Percentiles rank a stretch among this genome's conserved stretches.
Evolutionary conservation across 139 green algal genomes (phyloP).

Genomic region (Chlorella sp.): DNA sequence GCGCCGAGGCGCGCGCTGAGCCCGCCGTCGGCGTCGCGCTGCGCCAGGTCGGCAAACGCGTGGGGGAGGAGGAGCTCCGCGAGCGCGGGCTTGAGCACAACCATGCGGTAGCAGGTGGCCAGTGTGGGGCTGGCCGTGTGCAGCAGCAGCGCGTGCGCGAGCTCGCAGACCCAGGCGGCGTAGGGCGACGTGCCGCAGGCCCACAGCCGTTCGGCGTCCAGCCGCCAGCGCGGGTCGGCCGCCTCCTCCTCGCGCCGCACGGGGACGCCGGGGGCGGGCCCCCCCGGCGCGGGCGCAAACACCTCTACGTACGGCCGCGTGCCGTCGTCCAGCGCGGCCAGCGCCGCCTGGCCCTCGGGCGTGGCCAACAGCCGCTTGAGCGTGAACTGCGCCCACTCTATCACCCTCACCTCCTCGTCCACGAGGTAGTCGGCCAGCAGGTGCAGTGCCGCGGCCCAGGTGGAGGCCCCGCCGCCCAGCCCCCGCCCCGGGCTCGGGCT

Average conservation of each 20-base stretch:
- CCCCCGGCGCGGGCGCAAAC: neutral
- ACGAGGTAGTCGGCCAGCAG: constrained; percentile 52
- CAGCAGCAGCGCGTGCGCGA: constrained; percentile 54
- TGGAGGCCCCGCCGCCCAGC: neutral
- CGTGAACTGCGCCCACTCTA: constrained; percentile 40
- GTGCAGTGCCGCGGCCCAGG: constrained; percentile 28
- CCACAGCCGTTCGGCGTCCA: constrained; percentile 37
- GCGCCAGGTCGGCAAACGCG: constrained; percentile 52
- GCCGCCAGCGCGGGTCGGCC: neutral
- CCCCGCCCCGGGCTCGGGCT: neutral
- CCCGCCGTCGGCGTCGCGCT: constrained; percentile 6
- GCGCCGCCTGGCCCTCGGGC: constrained; percentile 24
- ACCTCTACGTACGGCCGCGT: constrained; percentile 7
- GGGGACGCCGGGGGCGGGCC: neutral
- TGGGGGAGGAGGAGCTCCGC: constrained; percentile 64
- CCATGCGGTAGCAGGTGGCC: constrained; percentile 35
- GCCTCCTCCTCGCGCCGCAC: neutral
- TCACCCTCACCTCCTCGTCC: constrained; percentile 37
- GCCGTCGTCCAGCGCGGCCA: constrained; percentile 2
- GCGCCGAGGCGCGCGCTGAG: constrained; percentile 9
- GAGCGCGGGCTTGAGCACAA: constrained; percentile 44
- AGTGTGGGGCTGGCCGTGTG: constrained; percentile 27
- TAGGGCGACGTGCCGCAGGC: constrained; percentile 15
- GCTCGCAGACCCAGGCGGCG: constrained; percentile 55
- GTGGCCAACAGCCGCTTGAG: constrained; percentile 37